phyloP scores from a whole-genome alignment of 202 grass and related monocot genomes.

The Bolboschoenoplectus hybrid region DNA sequence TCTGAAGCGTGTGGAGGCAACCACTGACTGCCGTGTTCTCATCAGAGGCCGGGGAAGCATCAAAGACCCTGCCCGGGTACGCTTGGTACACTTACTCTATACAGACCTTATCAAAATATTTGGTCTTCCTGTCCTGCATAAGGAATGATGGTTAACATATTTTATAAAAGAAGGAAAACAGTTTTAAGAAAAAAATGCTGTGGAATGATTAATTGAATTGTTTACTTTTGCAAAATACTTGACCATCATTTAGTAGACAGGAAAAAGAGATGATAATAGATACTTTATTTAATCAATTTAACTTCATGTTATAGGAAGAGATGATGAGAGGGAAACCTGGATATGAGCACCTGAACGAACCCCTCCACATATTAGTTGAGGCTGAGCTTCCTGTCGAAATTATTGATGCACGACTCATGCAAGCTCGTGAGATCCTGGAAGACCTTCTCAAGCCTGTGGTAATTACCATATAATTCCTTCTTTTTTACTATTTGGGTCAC shows the following conservation, averaged over 20 bases:
- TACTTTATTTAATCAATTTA: not conserved
- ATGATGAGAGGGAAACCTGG: conserved; percentile 97
- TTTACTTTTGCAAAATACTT: not conserved
- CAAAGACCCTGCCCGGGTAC: conserved; percentile 95
- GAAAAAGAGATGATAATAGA: not conserved
- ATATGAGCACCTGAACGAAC: conserved; percentile 98
- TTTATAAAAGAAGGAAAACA: not conserved
- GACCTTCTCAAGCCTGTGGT: conserved; percentile 95
- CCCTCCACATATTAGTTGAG: conserved; percentile 96
- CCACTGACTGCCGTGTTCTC: conserved; percentile 84
- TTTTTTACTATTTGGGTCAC: not conserved
- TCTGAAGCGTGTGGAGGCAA: conserved; percentile 92
- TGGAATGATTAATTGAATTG: not conserved
- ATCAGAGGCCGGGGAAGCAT: conserved; percentile 97
- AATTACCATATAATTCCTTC: conserved; percentile 35
- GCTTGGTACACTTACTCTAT: conserved; percentile 24
- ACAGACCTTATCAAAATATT: conserved; percentile 32
- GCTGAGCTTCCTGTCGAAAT: conserved; percentile 94
- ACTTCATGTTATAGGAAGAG: conserved; percentile 58
- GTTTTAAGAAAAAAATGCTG: not conserved
- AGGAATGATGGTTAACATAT: conserved; percentile 18
- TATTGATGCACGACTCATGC: conserved; percentile 84
- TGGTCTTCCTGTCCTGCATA: conserved; percentile 4
- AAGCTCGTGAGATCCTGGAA: conserved; percentile 84
- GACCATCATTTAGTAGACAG: not conserved